Evolutionary conservation across 192 early-diverging fungal genomes (phyloP), one percentile per base, ranked within the genome.

Genomic region (Oehlia diaphana): DNA sequence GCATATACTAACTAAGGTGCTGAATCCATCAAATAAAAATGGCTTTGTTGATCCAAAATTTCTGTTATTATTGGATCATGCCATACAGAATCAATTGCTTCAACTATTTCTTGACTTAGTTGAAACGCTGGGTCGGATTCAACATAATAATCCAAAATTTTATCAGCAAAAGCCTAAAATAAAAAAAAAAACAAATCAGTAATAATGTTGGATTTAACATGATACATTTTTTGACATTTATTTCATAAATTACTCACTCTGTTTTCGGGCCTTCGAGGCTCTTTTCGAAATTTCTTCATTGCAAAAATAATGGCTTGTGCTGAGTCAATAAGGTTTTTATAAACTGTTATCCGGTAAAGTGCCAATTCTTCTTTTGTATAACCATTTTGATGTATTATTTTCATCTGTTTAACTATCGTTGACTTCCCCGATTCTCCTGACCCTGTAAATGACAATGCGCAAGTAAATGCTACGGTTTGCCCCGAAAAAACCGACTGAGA

Each of bases 321-420:
- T 74, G 92, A 94, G 79, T 96, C 95, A 42, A 97, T 86, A 21
- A 94, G 84, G 83, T 97, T 97, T 78, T 95, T 94, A 83, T 93
- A 94, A 68, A 97, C 90, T 7, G 95, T 95, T 74, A 92, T 84
- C 47, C 91, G 88, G 86, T 92, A 95, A 35, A 90, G 82, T 66
- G 89, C 85, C 44, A 95, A 82, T 79, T 97, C 96, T 28, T 95
- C 92, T 77, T 86, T 86, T 9, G 92, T 93, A 82, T 95, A 97
- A 12, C 95, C 96, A 74, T 94, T 93, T 83, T 96, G 94, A 85
- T 97, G 95, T 80, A 98, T 96, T 82, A 98, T 95, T 86, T 96
- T 97, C 96, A 98, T 98, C 84, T 98, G 96, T 80, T 98, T 98
- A 19, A 98, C 91, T 78, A 98, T 96, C 63, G 96, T 98, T 62